Evolutionary conservation across 1,284 basidiomycete species (phyloP).

Genomic region (Pseudozyma pruni): DNA sequence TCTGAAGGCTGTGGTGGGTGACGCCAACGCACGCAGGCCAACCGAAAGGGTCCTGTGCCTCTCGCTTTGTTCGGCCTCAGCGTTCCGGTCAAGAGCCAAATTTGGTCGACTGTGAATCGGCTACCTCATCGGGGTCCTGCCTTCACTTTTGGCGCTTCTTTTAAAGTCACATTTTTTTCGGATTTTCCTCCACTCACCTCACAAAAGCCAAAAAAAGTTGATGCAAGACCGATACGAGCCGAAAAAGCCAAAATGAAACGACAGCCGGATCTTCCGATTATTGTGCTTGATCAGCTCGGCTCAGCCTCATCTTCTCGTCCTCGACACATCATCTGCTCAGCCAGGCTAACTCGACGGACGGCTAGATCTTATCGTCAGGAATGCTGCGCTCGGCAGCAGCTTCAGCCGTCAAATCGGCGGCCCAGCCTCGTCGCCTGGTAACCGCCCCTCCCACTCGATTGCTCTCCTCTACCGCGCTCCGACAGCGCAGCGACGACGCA

Average conservation of each 20-base stretch:
- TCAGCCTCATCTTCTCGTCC: constrained; percentile 1
- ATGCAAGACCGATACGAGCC: too few species aligned
- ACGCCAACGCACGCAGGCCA: not conserved
- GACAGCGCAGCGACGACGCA: constrained; percentile 25
- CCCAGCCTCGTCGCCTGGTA: constrained; percentile 1
- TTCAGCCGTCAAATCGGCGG: constrained; percentile 7
- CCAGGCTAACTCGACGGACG: not conserved
- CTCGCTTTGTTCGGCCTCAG: not conserved
- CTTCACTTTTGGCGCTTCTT: too few species aligned
- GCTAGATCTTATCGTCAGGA: not conserved
- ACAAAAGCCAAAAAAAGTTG: not conserved
- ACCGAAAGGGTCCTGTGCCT: too few species aligned
- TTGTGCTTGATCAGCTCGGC: not conserved
- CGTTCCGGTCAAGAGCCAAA: too few species aligned
- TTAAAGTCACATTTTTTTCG: not conserved
- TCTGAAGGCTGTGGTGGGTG: too few species aligned
- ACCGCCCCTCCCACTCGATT: constrained; percentile 5
- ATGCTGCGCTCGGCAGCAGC: constrained; percentile 36
- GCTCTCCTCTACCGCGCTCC: constrained; percentile 8
- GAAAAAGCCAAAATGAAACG: not conserved
- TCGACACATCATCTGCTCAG: constrained; percentile 1
- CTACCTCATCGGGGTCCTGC: too few species aligned
- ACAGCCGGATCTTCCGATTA: constrained; percentile 6
- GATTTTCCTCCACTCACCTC: constrained; percentile 6
- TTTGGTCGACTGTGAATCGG: too few species aligned